Percentiles rank a stretch among this genome's conserved stretches.
These are phyloP conservation scores for Metschnikowia shivogae DNA, from an alignment of 805 yeast species.

Conservation along the genomic window DNA sequence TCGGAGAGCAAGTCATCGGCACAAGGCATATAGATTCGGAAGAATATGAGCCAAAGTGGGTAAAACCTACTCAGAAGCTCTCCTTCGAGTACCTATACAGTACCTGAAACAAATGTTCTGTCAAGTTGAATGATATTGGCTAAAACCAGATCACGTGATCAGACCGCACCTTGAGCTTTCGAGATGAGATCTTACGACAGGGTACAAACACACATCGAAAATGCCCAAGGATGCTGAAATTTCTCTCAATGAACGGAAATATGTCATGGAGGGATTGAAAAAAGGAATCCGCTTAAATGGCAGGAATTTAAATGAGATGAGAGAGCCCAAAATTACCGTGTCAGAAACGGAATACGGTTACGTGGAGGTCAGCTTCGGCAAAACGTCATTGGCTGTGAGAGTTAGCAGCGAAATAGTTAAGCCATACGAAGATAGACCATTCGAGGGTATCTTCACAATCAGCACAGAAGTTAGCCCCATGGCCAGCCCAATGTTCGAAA, in stretches of 20 bases:
- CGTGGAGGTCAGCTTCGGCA: slow-evolving; percentile 74
- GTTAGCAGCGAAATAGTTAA: slow-evolving; percentile 71
- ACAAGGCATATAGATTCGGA: no score
- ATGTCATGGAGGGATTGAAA: slow-evolving; percentile 59
- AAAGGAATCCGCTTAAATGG: slow-evolving; percentile 66
- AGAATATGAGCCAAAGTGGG: no score
- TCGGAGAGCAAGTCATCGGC: no score
- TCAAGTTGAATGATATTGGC: neutral
- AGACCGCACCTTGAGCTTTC: neutral
- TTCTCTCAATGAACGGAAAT: slow-evolving; percentile 59
- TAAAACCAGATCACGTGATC: slow-evolving; percentile 1
- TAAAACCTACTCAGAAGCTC: no score
- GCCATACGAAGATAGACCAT: slow-evolving; percentile 89
- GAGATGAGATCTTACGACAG: neutral
- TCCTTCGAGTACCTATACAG: no score
- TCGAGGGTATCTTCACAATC: slow-evolving; percentile 84
- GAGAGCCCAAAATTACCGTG: slow-evolving; percentile 58
- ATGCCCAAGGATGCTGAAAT: slow-evolving; percentile 64
- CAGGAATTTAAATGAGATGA: slow-evolving; percentile 56
- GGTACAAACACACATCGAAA: neutral
- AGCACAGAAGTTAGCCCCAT: slow-evolving; percentile 84
- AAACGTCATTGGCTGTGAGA: slow-evolving; percentile 63
- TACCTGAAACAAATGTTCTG: no score
- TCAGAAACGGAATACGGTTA: slow-evolving; percentile 73
- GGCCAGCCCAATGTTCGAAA: slow-evolving; percentile 84